Evolutionary conservation across 2,329 filamentous ascomycete genomes (phyloP), one percentile per base, ranked within the genome.

Genomic region (Aspergillus sp.): DNA sequence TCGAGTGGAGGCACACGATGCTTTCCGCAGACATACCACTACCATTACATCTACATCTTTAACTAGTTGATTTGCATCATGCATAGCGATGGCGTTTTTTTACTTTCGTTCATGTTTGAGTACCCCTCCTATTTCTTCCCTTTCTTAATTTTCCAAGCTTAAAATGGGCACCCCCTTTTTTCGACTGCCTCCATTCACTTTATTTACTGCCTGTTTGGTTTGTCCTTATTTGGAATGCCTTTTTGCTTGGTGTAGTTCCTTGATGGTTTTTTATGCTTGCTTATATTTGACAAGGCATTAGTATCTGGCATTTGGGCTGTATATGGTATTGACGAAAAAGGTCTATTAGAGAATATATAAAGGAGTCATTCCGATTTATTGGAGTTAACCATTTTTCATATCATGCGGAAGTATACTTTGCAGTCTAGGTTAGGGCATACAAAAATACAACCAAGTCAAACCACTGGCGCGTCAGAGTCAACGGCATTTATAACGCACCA

Each of bases 1-100:
- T 53, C 83, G 86, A 64, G 76, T 79, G 52, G 81, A 85, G 63
- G 75, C 90, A 44, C 86, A 85, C 62, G 80, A 83, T 47, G 87
- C 86, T 10, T 82, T 82, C 57, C 73, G 73, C 57, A 75, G 85
- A 51, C 55, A 64, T 50, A 55, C 45, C 7, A 19, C 19, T 19
- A 19, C 19, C 19, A 19, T 19, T 19, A 19, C 19, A 19, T 19
- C 19, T 19, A 19, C 19, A 19, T 19, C 19, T 19, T 19, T 19
- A 19, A 19, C 19, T 19, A 46, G 63, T 64, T 63, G 27, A 41
- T 6, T 44, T 40, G 12, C n/a, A 26, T 41, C 27, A 39, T 40
- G 36, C 36, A 39, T 39, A 39, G 36, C 36, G 36, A 28, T 39
- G 36, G 36, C 36, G 36, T 39, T 26, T 7, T 26, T 39, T 28